phyloP scores from a whole-genome alignment of 257 asterid species.

The Solanum lycopersicoides region DNA sequence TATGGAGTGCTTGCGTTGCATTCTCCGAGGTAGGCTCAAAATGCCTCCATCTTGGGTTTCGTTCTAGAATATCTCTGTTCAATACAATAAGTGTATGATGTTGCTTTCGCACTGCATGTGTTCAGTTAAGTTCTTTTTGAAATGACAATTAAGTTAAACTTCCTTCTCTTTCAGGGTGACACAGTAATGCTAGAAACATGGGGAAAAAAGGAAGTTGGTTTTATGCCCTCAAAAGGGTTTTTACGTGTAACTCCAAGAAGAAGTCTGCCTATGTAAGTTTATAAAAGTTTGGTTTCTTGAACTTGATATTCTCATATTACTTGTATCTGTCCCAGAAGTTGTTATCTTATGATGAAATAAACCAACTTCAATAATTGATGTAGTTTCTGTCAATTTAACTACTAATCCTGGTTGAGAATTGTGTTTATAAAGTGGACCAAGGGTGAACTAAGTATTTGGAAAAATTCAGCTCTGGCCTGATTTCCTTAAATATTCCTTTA shows the following conservation, averaged over 20 bases:
- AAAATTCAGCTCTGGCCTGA: not conserved
- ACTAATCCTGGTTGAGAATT: not conserved
- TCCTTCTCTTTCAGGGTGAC: conserved; percentile 31
- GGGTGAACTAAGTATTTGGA: not conserved
- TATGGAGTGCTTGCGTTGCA: not conserved
- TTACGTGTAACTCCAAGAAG: conserved; percentile 58
- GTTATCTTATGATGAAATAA: not conserved
- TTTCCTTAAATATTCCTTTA: not conserved
- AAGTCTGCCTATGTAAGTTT: conserved; percentile 51
- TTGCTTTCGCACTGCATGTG: not conserved
- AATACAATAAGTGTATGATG: not conserved
- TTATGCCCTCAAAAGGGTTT: conserved; percentile 79
- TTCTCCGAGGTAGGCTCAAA: not conserved
- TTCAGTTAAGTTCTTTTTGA: not conserved
- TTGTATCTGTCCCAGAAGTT: not conserved
- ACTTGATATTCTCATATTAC: not conserved
- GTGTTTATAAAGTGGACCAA: not conserved
- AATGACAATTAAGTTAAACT: not conserved
- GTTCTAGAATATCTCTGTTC: not conserved
- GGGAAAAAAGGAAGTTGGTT: conserved; percentile 97
- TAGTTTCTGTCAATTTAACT: not conserved
- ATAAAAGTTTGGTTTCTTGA: not conserved
- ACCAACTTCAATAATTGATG: not conserved
- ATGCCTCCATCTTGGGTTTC: not conserved
- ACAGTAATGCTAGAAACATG: conserved; percentile 75